Conservation (phyloP, 2,329 filamentous ascomycete species). For the Calonectria crousiana region DNA sequence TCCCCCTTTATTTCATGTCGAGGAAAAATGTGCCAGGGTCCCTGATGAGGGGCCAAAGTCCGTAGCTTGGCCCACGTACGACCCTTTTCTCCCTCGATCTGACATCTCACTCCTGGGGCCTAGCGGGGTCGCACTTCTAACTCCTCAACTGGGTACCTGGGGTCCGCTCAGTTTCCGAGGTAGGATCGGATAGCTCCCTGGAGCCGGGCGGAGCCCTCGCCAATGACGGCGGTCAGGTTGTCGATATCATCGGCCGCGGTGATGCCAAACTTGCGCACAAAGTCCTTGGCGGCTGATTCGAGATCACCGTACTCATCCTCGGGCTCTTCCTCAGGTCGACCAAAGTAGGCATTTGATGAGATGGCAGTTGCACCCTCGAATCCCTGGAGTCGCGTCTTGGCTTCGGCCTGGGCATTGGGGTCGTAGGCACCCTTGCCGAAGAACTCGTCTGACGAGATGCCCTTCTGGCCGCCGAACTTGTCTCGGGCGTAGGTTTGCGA, state of each 20-base stretch:
- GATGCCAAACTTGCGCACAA: slow-evolving; percentile 93
- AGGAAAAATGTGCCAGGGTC: slow-evolving; percentile 28
- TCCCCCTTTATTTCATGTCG: slow-evolving; percentile 37
- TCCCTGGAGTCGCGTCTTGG: slow-evolving; percentile 86
- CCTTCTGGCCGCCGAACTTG: slow-evolving; percentile 94
- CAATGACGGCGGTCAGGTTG: slow-evolving; percentile 84
- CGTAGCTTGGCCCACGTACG: slow-evolving; percentile 26
- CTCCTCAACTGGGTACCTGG: neutral
- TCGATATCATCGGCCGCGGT: slow-evolving; percentile 97
- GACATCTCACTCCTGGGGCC: slow-evolving; percentile 21
- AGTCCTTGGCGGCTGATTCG: slow-evolving; percentile 94
- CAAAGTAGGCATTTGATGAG: slow-evolving; percentile 98
- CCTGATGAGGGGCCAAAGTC: slow-evolving; percentile 25
- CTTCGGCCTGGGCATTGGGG: slow-evolving; percentile 82
- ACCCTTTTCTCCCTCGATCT: slow-evolving; percentile 28
- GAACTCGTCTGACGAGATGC: slow-evolving; percentile 98
- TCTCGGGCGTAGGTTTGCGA: slow-evolving; percentile 84
- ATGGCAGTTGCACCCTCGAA: slow-evolving; percentile 95
- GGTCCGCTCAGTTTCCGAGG: slow-evolving; percentile 64
- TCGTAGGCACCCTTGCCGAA: slow-evolving; percentile 93
- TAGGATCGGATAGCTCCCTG: slow-evolving; percentile 80
- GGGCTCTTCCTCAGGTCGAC: slow-evolving; percentile 86
- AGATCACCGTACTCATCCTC: slow-evolving; percentile 89
- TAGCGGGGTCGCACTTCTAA: slow-evolving; percentile 22
- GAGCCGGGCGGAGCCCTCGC: slow-evolving; percentile 86